Evolutionary conservation across 768 basidiomycete genomes (phyloP).

Genomic region (Lactifluus hygrophoroides): DNA sequence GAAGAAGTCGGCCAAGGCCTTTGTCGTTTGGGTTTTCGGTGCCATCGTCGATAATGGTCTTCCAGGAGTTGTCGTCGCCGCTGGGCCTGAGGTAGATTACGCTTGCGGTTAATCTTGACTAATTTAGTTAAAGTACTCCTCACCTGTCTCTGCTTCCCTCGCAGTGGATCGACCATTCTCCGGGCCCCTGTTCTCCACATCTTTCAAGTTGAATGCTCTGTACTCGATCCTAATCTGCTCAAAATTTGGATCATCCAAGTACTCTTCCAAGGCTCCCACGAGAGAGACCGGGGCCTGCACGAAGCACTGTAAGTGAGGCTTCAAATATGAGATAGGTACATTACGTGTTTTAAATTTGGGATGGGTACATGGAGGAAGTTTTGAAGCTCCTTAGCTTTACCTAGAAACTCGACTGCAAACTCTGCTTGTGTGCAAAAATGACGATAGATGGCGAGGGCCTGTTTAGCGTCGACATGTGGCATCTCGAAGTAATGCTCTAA

Average conservation of each 20-base stretch:
- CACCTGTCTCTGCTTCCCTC: constrained; percentile 27
- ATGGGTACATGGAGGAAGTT: constrained; percentile 90
- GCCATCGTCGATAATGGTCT: constrained; percentile 24
- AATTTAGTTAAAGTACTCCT: constrained; percentile 12
- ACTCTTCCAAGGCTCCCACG: constrained; percentile 91
- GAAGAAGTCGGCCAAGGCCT: constrained; percentile 78
- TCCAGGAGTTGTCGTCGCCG: constrained; percentile 23
- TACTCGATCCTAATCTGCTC: constrained; percentile 94
- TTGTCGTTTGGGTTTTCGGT: constrained; percentile 32
- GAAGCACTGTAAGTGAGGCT: neutral
- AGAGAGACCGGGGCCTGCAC: constrained; percentile 85
- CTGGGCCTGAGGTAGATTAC: constrained; percentile 22
- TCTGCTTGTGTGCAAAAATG: constrained; percentile 94
- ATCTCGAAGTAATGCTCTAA: constrained; percentile 96
- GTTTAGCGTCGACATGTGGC: constrained; percentile 85
- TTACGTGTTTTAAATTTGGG: constrained; percentile 87
- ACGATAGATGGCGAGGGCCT: constrained; percentile 82
- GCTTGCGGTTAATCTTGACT: neutral
- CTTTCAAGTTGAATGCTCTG: constrained; percentile 72
- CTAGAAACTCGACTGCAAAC: constrained; percentile 84
- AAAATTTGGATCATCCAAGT: constrained; percentile 93
- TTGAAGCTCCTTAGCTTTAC: constrained; percentile 86
- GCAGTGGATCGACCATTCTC: constrained; percentile 18
- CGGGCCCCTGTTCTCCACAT: constrained; percentile 41
- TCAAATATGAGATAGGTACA: constrained; percentile 7